Conservation (phyloP, 768 basidiomycete species). For the Lactarius hatsudake region DNA sequence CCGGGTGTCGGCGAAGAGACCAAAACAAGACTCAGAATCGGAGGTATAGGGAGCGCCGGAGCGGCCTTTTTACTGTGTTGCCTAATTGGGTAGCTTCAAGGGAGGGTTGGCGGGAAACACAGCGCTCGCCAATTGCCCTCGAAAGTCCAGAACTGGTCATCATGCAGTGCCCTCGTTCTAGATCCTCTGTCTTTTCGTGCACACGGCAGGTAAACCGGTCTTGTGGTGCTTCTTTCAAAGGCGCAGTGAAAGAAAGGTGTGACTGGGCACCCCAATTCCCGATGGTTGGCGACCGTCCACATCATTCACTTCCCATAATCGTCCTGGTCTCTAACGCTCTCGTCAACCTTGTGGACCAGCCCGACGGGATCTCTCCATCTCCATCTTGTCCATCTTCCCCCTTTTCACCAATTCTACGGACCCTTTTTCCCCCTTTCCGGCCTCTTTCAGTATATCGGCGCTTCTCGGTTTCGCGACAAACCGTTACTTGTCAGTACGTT, state of each 20-base stretch:
- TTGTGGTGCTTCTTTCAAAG: neutral
- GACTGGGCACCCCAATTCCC: constrained; percentile 16
- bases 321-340: constrained; percentile 11
- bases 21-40: neutral
- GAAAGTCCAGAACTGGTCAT: constrained; percentile 15
- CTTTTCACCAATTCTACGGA: constrained; percentile 31
- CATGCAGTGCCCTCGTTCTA: constrained; percentile 13
- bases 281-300: neutral
- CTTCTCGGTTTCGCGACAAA: constrained; percentile 28
- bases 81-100: constrained; percentile 19
- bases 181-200: constrained; percentile 2
- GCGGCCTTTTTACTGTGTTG: constrained; percentile 18
- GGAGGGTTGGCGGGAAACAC: neutral
- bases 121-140: constrained; percentile 8
- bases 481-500: constrained; percentile 26
- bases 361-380: constrained; percentile 12
- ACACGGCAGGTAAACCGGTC: constrained; percentile 7
- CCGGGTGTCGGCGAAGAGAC: neutral
- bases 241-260: neutral
- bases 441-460: constrained; percentile 31
- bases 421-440: constrained; percentile 31
- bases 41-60: neutral
- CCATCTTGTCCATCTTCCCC: neutral
- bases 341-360: neutral
- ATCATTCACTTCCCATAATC: constrained; percentile 6